Base-by-base conservation (phyloP, 2,329 filamentous ascomycete genomes). In the Alternaria consortialis region DNA sequence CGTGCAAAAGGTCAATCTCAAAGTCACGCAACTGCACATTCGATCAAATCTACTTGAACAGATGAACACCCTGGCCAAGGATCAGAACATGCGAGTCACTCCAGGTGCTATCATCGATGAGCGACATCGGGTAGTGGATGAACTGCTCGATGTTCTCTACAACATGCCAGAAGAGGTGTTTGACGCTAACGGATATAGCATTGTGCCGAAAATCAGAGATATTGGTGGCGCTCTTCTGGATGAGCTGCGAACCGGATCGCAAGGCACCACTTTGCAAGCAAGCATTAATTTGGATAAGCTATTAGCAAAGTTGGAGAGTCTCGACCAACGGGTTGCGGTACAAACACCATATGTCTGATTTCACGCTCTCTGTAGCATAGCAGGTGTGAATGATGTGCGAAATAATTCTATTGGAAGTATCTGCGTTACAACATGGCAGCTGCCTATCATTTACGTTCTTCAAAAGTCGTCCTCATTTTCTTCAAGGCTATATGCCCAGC, bases 401-500 rank as follows among this genome's bases (percentile, higher is more conserved):
- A 8, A 37, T n/a, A n/a, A 37, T 8, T 9, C 3, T 4, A 40
- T 11, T 11, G 17, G 20, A 20, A 40, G n/a, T 40, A 20, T 40
- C 37, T 40, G 20, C 20, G 17, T 40, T n/a, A n/a, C 37, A 20
- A 40, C 4, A 40, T 40, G 17, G n/a, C n/a, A 40, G 37, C n/a
- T 43, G 11, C 12, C 11, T 27, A 15, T 25, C 5, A 25, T 9
- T 4, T 25, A 25, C 12, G 40, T 5, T 25, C 12, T 13, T 62
- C 36, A 66, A 23, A 53, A 67, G 17, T 70, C 68, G 15, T 60
- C 58, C 17, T 72, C 68, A 2, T 62, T 60, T 43, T 72, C 69
- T n/a, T 70, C 69, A 37, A 72, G 39, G 32, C 66, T 71, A 42
- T 72, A 72, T 7, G 65, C 67, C 66, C 66, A 69, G 55, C 68